Percentiles rank a stretch among this genome's conserved stretches.
These are phyloP conservation scores for Boletellus ananas DNA, from an alignment of 768 basidiomycete genomes.

Conservation along the genomic window DNA sequence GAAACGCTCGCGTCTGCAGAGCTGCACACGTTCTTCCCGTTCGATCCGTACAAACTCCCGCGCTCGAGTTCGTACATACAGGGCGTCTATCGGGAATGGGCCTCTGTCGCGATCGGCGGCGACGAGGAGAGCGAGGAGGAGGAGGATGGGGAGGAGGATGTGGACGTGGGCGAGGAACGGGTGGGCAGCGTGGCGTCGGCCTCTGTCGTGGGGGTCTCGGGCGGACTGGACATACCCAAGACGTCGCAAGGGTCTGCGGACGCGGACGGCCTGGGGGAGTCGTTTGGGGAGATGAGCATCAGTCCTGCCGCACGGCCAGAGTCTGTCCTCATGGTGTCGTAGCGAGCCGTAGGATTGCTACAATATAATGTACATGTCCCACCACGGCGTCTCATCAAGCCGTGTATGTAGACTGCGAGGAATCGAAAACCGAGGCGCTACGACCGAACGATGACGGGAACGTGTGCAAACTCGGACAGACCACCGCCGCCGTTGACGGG, in stretches of 20 bases:
- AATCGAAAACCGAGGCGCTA: constrained; percentile 7
- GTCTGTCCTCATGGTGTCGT: constrained; percentile 14
- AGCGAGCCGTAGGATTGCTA: not conserved
- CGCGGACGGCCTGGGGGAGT: constrained; percentile 44
- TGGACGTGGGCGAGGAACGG: constrained; percentile 27
- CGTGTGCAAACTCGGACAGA: constrained; percentile 19
- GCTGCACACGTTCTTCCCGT: constrained; percentile 94
- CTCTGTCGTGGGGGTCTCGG: constrained; percentile 2
- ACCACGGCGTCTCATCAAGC: no score
- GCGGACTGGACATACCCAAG: constrained; percentile 23
- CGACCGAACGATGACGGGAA: constrained; percentile 17
- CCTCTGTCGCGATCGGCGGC: constrained; percentile 64
- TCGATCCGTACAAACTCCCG: constrained; percentile 93
- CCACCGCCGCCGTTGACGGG: not conserved
- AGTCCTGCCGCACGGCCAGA: constrained; percentile 49
- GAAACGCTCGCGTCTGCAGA: constrained; percentile 49
- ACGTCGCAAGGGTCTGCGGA: constrained; percentile 14
- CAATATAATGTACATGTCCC: no score
- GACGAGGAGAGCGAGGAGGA: constrained; percentile 72
- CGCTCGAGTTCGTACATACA: constrained; percentile 75
- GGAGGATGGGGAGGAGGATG: constrained; percentile 47
- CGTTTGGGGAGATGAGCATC: constrained; percentile 81
- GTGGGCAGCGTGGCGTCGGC: no score
- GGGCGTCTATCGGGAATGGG: constrained; percentile 87
- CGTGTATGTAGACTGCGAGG: no score